Evolutionary conservation across 352 stramenopile genomes (phyloP), one percentile per base, ranked within the genome.

Genomic region (Phytophthora meadii): DNA sequence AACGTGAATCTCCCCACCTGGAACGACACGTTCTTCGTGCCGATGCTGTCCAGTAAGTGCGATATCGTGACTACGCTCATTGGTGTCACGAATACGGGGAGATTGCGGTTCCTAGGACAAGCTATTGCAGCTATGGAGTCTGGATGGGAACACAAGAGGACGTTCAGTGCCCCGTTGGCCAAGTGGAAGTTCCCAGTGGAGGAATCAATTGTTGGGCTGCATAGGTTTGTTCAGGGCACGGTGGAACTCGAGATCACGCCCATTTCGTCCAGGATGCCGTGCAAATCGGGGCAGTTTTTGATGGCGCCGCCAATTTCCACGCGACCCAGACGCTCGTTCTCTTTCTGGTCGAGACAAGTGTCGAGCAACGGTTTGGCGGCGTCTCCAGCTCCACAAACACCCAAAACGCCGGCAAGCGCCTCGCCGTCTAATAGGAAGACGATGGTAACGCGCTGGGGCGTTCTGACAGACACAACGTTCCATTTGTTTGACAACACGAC

Each of bases 161-260:
- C 55, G 17, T 61, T 83, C 24, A 68, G 40, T 9, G 81, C 74
- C 10, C 68, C 87, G 9, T 59, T 94, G 10, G 79, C 61, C 14
- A 93, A 93, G 54, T 93, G 84, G 87, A 89, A 87, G 53, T 94
- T 94, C 61, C 87, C 87, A 2, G 72, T 92, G 3, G 84, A 93
- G 12, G 84, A 90, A 46, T 76, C 72, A 11, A 77, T 94, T 19
- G 63, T 88, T 1, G 86, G 86, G 10, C 70, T 90, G 12, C 76
- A 91, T 41, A 81, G 84, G 44, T 92, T 91, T 48, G 74, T 91
- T 2, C 76, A 65, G 7, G 84, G 87, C 28, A 86, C 65, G 0
- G 79, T 94, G 12, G 52, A 85, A 27, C 77, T 91, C 3, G 58
- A 76, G 50, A 80, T 92, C 39, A 81, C 74, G 36, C 82, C 84